Base-by-base conservation (phyloP, 2,329 filamentous ascomycete species). In the Aspergillus fructus region DNA sequence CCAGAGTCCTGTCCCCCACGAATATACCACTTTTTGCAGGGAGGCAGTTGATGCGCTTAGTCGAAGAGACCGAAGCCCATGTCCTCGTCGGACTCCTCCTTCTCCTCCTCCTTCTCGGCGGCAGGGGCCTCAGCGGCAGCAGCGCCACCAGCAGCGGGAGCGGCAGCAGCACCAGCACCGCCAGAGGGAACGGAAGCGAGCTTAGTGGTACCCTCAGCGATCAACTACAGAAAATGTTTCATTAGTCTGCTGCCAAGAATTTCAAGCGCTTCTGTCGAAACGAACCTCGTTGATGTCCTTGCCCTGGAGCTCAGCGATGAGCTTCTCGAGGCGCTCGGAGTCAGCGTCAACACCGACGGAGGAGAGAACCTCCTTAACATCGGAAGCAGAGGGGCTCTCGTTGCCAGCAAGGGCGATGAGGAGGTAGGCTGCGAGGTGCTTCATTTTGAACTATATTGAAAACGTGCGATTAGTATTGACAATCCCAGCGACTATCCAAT, bases 361-460 rank as follows among this genome's bases (percentile, higher is more conserved):
- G 74, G 87, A 86, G 78, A 99, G 91, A 73, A 99, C 92, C 64
- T 75, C 77, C 85, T 90, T 94, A 86, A 99, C 82, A 78, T 97
- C 93, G 68, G 80, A 79, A 73, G 90, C 91, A 66, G 90, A 92
- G 72, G 94, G 94, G 66, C 87, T 87, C 83, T 85, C 62, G 87
- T 97, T 97, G 83, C 94, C 94, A 79, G 86, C 93, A 71, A 97
- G 89, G 83, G 83, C 82, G 80, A 97, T 91, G 78, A 99, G 93
- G 77, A 99, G 92, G 88, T 96, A 97, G 79, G 94, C 93, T 79
- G 94, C 94, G 84, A 99, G 89, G 84, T 97, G 89, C 93, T 99
- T 97, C 94, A 99, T 97, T 91, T 88, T 96, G 79, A 75, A 69
- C 63, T 61, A 49, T 39, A 56, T 52, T 24, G 40, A 56, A 57